Percentiles rank a stretch among this genome's conserved stretches.
Evolutionary conservation across 345 rosid species (phyloP).

Genomic region (Isatis tinctoria): DNA sequence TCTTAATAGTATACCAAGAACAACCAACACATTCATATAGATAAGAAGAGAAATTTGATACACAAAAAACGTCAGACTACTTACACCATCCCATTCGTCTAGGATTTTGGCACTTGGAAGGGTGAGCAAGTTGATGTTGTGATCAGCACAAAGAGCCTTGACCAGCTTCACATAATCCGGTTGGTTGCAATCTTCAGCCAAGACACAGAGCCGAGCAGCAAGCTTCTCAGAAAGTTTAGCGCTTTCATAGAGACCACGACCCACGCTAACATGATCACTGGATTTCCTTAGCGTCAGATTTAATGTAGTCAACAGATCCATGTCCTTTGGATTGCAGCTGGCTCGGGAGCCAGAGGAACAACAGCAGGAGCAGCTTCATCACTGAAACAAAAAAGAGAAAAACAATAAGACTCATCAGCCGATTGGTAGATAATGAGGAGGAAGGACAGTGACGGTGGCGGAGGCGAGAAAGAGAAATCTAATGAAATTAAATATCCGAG

Average conservation of each 20-base stretch:
- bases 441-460: no score
- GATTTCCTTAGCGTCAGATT: constrained; percentile 73
- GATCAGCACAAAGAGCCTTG: constrained; percentile 76
- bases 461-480: no score
- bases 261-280: constrained; percentile 63
- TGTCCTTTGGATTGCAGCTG: constrained; percentile 54
- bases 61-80: background rate
- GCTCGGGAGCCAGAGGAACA: constrained; percentile 43
- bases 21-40: background rate
- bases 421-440: no score
- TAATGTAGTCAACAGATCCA: constrained; percentile 72
- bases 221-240: constrained; percentile 81
- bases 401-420: no score
- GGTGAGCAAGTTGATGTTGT: constrained; percentile 51
- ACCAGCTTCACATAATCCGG: constrained; percentile 76
- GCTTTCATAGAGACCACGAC: constrained; percentile 68
- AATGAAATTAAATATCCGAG: no score
- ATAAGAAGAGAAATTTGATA: background rate
- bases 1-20: background rate
- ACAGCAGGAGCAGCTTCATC: constrained; percentile 54
- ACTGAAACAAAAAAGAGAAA: constrained; percentile 27
- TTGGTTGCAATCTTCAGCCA: constrained; percentile 85
- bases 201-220: constrained; percentile 59
- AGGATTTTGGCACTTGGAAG: constrained; percentile 84
- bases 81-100: constrained; percentile 97